Evolutionary conservation across 2,329 filamentous ascomycete genomes (phyloP), one percentile per base, ranked within the genome.

Genomic region (Fusarium sp.): DNA sequence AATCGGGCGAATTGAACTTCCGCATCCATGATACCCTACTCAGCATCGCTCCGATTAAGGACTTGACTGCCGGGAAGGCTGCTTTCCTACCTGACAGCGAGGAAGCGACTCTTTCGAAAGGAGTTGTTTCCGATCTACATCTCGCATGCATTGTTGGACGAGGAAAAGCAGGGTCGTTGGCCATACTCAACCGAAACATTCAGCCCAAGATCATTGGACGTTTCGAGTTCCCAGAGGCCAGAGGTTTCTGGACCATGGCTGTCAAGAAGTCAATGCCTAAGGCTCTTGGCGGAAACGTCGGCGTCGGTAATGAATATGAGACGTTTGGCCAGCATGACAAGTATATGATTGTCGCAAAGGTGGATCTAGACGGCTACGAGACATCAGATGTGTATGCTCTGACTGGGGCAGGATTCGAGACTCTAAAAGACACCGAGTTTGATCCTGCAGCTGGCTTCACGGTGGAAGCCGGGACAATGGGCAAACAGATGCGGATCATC

Each of bases 401-500:
- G 38, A 91, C 89, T n/a, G 88, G 86, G 2, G 88, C 89, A 28
- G 89, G 89, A 4, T 89, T 96, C 59, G 90, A 94, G 75, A 88
- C 91, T 38, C 84, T 95, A 9, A 88, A 88, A 34, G 93, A 91
- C 38, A 93, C 94, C 1, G 96, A 99, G 73, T 97, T 98, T 75
- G 96, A 99, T 64, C 89, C 91, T 6, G 92, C 93, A 44, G 93
- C 94, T 65, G 96, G 94, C 24, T 88, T 90, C 30, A 97, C 96
- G 0, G 85, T 98, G 45, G 91, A 96, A 70, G 91, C 96, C 19
- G 93, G 92, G 17, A 91, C 91, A 1, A 88, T 99, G 77, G 91
- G 91, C n/a, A 87, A 88, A 50, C 89, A 92, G 62, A 92, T 87
- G 75, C 88, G 93, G 59, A 89, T 98, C 32, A 90, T 98, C 17